Base-by-base conservation (phyloP, 2,329 filamentous ascomycete species). In the Cryphonectria radicalis region DNA sequence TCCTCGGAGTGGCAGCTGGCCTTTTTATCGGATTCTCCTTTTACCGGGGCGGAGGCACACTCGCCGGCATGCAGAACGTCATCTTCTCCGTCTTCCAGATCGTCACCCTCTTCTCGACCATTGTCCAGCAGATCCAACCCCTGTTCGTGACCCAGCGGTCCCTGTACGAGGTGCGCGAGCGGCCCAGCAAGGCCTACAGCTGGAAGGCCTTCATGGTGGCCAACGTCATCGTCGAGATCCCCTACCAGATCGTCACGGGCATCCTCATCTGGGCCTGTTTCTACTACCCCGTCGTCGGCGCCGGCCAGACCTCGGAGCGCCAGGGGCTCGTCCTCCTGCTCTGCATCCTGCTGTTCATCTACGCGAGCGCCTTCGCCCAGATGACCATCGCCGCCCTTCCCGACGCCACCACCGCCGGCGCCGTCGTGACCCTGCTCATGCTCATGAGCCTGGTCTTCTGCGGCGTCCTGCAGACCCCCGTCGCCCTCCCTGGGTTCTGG, bases 21-120 rank as follows among this genome's bases (percentile, higher is more conserved):
- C 83, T 95, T 1, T 95, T 95, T 77, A 91, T 94, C 71, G 92
- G 92, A 0, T 92, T 93, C 78, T 91, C 90, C 0, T 93, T 94
- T 79, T 93, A 85, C 81, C 64, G 83, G 4, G 77, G 82, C 6
- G 71, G 88, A 8, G 84, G 84, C 67, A 89, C 88, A 0, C 82
- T 88, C 65, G 89, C 91, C 32, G 92, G 92, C n/a, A 87, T 94
- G 75, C 91, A 93, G 76, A 92, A 92, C 77, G 88, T 92, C 67
- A 85, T 94, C 78, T 94, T 94, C 79, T 85, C 86, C 63, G 89
- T 93, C 57, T 95, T 95, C 81, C 91, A 94, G 88, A 80, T 94
- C 67, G 86, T 89, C 70, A 93, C 91, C 32, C 91, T 95, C 77
- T 95, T 95, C 78, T 88, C 89, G 22, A 88, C 89, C 14, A 81